Conservation (phyloP, 352 stramenopile species). For the Phytophthora megakarya region DNA sequence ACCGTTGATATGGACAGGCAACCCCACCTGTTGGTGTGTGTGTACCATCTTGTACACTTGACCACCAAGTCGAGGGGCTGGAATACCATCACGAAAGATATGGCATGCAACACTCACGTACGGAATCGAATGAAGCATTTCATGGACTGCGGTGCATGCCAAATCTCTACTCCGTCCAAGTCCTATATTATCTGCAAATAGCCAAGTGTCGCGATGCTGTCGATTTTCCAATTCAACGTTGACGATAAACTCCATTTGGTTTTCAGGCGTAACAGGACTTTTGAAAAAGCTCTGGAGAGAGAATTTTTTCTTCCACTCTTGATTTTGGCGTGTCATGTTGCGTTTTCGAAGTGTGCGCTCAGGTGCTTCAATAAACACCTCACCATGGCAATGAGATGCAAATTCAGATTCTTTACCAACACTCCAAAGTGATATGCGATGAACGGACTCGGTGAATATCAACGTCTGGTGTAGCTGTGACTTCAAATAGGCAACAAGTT, state of each 20-base stretch:
- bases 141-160: conserved; percentile 60
- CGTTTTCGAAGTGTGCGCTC: conserved; percentile 49
- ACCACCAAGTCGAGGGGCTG: conserved; percentile 48
- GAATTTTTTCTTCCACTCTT: conserved; percentile 84
- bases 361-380: conserved; percentile 47
- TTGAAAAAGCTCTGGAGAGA: conserved; percentile 83
- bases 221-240: conserved; percentile 66
- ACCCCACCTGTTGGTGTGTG: conserved; percentile 47
- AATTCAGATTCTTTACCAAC: conserved; percentile 73
- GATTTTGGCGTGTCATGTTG: conserved; percentile 52
- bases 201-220: conserved; percentile 56
- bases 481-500: conserved; percentile 49
- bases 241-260: conserved; percentile 69
- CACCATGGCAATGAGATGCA: conserved; percentile 54
- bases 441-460: conserved; percentile 70
- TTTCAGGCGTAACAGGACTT: conserved; percentile 56
- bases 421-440: conserved; percentile 67
- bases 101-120: conserved; percentile 73
- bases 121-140: conserved; percentile 62
- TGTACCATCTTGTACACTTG: conserved; percentile 66
- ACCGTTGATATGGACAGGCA: conserved; percentile 77
- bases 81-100: conserved; percentile 54
- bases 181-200: conserved; percentile 72
- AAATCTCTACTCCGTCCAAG: conserved; percentile 70
- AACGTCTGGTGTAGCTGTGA: conserved; percentile 57